A percentile compares a stretch with the other conserved stretches of the same genome.
These are phyloP conservation scores for Colletotrichum tamarilloi DNA, from an alignment of 2,329 filamentous ascomycete species.

Conservation along the genomic window DNA sequence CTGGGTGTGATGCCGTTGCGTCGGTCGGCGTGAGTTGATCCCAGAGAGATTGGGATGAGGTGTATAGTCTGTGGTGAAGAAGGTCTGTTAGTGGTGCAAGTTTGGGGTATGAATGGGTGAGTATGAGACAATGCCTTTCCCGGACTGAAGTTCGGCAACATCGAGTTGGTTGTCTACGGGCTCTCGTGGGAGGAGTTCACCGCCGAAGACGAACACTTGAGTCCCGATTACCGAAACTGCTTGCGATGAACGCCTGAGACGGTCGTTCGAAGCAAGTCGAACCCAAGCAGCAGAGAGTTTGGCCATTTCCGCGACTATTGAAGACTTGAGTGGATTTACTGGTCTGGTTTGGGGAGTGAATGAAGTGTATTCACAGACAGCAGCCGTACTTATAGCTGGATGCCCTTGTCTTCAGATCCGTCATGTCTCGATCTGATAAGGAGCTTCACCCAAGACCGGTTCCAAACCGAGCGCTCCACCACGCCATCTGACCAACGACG, in stretches of 20 bases:
- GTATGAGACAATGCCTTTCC: neutral
- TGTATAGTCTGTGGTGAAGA: constrained; percentile 45
- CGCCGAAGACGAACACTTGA: constrained; percentile 60
- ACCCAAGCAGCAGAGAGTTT: constrained; percentile 39
- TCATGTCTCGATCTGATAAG: neutral
- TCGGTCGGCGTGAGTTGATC: constrained; percentile 51
- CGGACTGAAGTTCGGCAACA: constrained; percentile 44
- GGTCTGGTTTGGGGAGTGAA: too few species aligned
- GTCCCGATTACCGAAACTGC: constrained; percentile 52
- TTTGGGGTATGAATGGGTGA: neutral
- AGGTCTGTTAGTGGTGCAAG: neutral
- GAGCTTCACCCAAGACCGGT: neutral
- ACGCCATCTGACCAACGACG: neutral
- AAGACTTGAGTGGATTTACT: neutral
- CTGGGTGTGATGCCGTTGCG: constrained; percentile 51
- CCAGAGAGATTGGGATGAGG: constrained; percentile 56
- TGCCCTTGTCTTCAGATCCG: neutral
- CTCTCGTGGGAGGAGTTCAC: constrained; percentile 61
- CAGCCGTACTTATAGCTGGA: neutral
- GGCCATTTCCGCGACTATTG: constrained; percentile 28
- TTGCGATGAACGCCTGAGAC: constrained; percentile 63
- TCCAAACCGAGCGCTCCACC: neutral
- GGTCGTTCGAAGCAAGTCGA: constrained; percentile 38
- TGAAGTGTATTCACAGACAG: neutral
- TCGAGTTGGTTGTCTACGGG: constrained; percentile 62